Conservation (phyloP, 768 basidiomycete genomes). For the Zangia roseola region DNA sequence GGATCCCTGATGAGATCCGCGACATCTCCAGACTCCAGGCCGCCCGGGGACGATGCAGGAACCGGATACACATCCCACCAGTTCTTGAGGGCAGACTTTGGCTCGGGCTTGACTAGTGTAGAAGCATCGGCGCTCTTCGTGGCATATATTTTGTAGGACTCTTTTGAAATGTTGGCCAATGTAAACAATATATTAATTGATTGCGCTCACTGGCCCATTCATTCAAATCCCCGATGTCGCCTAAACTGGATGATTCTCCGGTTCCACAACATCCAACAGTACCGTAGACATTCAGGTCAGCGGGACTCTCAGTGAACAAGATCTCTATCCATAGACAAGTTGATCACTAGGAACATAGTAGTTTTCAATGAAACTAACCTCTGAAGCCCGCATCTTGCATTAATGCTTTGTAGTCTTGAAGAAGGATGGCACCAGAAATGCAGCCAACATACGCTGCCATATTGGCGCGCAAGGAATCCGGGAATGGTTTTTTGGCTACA, state of each 20-base stretch:
- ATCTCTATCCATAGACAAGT: slow-evolving; percentile 31
- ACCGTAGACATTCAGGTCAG: slow-evolving; percentile 42
- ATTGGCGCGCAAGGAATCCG: slow-evolving; percentile 41
- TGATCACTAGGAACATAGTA: not conserved
- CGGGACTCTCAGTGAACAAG: slow-evolving; percentile 38
- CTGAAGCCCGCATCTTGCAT: slow-evolving; percentile 42
- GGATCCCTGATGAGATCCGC: slow-evolving; percentile 29
- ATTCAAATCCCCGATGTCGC: slow-evolving; percentile 37
- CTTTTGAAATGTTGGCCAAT: slow-evolving; percentile 24
- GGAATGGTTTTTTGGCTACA: slow-evolving; percentile 44
- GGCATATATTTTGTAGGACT: slow-evolving; percentile 48
- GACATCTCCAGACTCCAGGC: slow-evolving; percentile 39
- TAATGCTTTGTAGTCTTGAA: slow-evolving; percentile 39
- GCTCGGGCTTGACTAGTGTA: not conserved
- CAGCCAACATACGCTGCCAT: slow-evolving; percentile 44
- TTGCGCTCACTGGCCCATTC: slow-evolving; percentile 41
- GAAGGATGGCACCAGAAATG: slow-evolving; percentile 44
- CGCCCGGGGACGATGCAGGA: slow-evolving; percentile 29
- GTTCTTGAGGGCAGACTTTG: slow-evolving; percentile 30
- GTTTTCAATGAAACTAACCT: slow-evolving; percentile 24
- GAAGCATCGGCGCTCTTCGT: slow-evolving; percentile 31
- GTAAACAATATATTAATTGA: not conserved
- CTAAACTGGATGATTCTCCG: not conserved
- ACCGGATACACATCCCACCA: slow-evolving; percentile 59
- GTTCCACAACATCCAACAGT: slow-evolving; percentile 10